phyloP scores from a whole-genome alignment of 805 yeast species.

The Candida dajiaensis region DNA sequence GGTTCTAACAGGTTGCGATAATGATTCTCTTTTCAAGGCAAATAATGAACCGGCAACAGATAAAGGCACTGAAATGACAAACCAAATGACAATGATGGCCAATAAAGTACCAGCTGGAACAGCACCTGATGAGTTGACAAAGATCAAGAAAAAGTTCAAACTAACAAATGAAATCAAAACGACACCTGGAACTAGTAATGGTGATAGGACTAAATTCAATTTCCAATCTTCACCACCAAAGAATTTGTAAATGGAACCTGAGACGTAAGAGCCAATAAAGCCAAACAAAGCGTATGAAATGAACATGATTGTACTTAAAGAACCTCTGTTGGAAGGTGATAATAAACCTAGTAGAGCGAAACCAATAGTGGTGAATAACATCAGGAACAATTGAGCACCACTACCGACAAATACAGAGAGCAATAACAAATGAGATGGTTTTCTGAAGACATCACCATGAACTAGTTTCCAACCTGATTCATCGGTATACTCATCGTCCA shows the following conservation, averaged over 20 bases:
- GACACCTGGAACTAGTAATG: constrained; percentile 77
- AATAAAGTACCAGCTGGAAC: constrained; percentile 88
- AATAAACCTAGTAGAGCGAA: constrained; percentile 86
- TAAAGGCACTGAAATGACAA: constrained; percentile 75
- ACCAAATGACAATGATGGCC: constrained; percentile 81
- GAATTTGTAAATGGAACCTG: constrained; percentile 78
- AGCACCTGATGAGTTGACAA: constrained; percentile 84
- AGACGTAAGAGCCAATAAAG: constrained; percentile 78
- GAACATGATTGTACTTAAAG: constrained; percentile 86
- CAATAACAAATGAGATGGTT: constrained; percentile 65
- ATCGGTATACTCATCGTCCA: constrained; percentile 82
- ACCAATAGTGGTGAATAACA: constrained; percentile 64
- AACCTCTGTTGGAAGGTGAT: constrained; percentile 93
- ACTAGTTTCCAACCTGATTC: constrained; percentile 97
- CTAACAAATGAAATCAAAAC: constrained; percentile 58
- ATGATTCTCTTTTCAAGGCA: constrained; percentile 56
- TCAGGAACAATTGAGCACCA: constrained; percentile 77
- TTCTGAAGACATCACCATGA: constrained; percentile 91
- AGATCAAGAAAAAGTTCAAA: constrained; percentile 76
- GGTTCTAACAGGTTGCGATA: constrained; percentile 76
- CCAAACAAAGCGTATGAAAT: constrained; percentile 78
- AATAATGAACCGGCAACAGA: constrained; percentile 78
- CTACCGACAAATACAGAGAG: constrained; percentile 82
- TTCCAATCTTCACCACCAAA: constrained; percentile 94
- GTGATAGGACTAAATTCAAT: constrained; percentile 75